Base-by-base conservation (phyloP, 2,329 filamentous ascomycete genomes). In the Stachybotrys echinatus region DNA sequence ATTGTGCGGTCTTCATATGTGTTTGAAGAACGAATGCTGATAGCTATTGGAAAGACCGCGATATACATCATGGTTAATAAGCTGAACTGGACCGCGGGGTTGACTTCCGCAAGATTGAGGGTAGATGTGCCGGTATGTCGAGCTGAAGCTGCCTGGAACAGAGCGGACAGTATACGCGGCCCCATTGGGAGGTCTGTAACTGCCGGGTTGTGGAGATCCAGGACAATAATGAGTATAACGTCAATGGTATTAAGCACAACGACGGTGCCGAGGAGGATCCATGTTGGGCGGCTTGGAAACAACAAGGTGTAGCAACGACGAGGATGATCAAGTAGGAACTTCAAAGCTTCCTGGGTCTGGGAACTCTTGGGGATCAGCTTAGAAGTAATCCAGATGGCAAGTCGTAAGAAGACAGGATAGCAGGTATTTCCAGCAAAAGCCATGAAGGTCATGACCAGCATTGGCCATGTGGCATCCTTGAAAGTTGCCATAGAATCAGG, bases 21-120 rank as follows among this genome's bases (percentile, higher is more conserved):
- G 53, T 81, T 84, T 27, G 75, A 77, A 48, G 79, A 75, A 40
- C 81, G 75, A 65, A 85, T 81, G 19, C 73, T 79, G 48, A 85
- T 81, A 12, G 79, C 79, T 23, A 84, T 77, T 0, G 82, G 81
- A 51, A 81, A 83, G 5, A 79, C 74, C 5, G 76, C 75, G 44
- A 85, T 83, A 62, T 84, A 84, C 81, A 85, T 85, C 81, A 85
- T 84, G 44, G 81, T 72, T 0, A 84, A 67, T 50, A 82, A 77
- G 27, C 80, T 74, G 31, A 84, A 73, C 50, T 82, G 81, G 0
- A 83, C 72, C 3, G 72, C 74, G 5, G 81, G 77, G 31, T 75
- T 78, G 3, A 83, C 68, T 1, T 60, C 61, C 3, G 75, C 62
- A 12, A 82, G 70, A 18, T 68, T 61, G 23, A 82, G 80, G 58